Base-by-base conservation (phyloP, 768 basidiomycete genomes). In the Pisolithus microcarpus region DNA sequence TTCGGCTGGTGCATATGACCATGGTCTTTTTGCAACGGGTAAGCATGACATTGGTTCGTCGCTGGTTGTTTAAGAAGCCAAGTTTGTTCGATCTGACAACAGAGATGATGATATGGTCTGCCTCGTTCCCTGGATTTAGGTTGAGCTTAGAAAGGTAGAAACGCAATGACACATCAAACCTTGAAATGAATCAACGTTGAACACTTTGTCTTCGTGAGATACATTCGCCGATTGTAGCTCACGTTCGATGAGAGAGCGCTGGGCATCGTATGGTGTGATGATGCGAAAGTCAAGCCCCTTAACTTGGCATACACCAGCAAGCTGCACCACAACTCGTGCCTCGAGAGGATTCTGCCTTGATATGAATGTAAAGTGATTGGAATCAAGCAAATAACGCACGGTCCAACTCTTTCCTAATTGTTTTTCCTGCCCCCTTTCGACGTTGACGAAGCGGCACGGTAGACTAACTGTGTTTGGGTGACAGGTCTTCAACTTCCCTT, bases 101-200 rank as follows among this genome's bases (percentile, higher is more conserved):
- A 34, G 34, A 34, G 34, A 34, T 15, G 13, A 34, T 34, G 34
- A 34, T 34, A 11, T 34, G 34, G 3, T 34, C 34, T 34, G 34
- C 34, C 34, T 34, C 34, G 34, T 34, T 13, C 4, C 34, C 34
- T 34, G 34, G 11, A 34, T 13, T 2, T 34, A 15, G 11, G 13
- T 34, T 15, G 11, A 34, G 34, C 34, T 34, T 34, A 11, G 34
- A 15, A 34, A 11, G 13, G 34, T 11, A 34, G 34, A 9, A 15
- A 13, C 34, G 3, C 40, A 58, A 16, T 53, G 30, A 56, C 8
- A 2, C 7, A 44, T 54, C 65, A 24, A 52, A 87, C 88, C 87
- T 81, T 88, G 87, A 61, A 88, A 89, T 4, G 83, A 79, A 61
- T 89, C 87, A 9, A 89, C 79, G 56, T 85, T 87, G 69, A 85